These are phyloP conservation scores for Deinandra increscens DNA, from an alignment of 129 eudicot genomes.

Conservation along the genomic window DNA sequence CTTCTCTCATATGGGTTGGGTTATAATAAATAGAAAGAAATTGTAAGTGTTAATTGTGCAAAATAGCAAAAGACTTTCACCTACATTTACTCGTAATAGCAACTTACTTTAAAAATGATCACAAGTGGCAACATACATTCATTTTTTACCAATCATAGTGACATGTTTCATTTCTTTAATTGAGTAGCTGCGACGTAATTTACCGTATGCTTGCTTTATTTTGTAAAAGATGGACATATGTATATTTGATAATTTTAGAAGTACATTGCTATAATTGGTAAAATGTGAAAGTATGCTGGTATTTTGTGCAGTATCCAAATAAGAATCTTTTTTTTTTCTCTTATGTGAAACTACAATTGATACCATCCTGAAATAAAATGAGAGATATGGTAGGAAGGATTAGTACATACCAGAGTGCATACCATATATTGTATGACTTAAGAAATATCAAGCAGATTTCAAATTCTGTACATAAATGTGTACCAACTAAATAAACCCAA, in stretches of 20 bases:
- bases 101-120: neutral
- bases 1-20: neutral
- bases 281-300: constrained; percentile 1
- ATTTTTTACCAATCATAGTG: neutral
- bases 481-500: constrained; percentile 35
- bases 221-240: neutral
- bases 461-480: constrained; percentile 32
- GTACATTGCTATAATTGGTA: neutral
- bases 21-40: neutral
- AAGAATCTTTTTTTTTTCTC: neutral
- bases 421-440: constrained; percentile 21
- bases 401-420: constrained; percentile 14
- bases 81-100: neutral
- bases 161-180: neutral
- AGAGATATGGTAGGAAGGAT: constrained; percentile 3
- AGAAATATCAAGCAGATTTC: constrained; percentile 13
- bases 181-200: neutral
- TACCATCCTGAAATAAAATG: neutral
- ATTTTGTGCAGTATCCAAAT: neutral
- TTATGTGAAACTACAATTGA: constrained; percentile 8
- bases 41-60: neutral
- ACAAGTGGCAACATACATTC: neutral
- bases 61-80: neutral
- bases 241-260: neutral
- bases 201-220: neutral